Conservation (phyloP, 768 basidiomycete genomes). For the Xanthoconium stramineum region DNA sequence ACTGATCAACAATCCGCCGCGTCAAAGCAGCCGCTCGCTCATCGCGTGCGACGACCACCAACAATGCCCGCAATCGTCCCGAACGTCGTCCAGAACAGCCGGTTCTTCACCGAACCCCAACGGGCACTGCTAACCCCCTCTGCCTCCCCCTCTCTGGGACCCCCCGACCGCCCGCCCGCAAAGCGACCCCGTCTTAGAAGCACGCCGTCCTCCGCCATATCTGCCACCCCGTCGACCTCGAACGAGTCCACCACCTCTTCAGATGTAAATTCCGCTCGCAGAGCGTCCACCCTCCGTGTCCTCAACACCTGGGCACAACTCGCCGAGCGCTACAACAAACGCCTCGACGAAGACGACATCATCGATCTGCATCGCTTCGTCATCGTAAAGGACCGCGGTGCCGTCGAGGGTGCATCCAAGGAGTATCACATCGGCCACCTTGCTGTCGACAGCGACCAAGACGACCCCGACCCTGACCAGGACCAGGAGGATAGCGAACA, state of each 20-base stretch:
- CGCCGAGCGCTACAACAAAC: conserved; percentile 62
- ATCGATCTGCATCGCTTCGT: conserved; percentile 61
- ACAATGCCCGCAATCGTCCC: conserved; percentile 11
- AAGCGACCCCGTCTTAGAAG: conserved; percentile 51
- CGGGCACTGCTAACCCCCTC: conserved; percentile 24
- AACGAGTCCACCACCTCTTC: conserved; percentile 27
- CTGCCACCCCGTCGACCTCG: conserved; percentile 32
- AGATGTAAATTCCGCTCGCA: conserved; percentile 52
- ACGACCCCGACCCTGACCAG: conserved; percentile 36
- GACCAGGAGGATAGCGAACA: conserved; percentile 47
- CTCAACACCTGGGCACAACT: conserved; percentile 65
- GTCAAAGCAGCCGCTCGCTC: conserved; percentile 1
- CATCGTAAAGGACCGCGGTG: conserved; percentile 69
- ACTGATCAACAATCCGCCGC: conserved; percentile 8
- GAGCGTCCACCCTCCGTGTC: conserved; percentile 52
- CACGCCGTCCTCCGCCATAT: conserved; percentile 42
- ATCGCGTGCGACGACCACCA: conserved; percentile 5
- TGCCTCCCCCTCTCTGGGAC: conserved; percentile 27
- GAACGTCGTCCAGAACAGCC: not conserved
- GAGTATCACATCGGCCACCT: conserved; percentile 53
- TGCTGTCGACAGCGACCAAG: conserved; percentile 38
- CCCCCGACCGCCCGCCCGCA: conserved; percentile 38
- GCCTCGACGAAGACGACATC: conserved; percentile 77
- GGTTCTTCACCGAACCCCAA: conserved; percentile 10
- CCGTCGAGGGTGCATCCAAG: conserved; percentile 44